These are phyloP conservation scores for Cercospora canescens DNA, from an alignment of 2,329 filamentous ascomycete species.

Conservation along the genomic window DNA sequence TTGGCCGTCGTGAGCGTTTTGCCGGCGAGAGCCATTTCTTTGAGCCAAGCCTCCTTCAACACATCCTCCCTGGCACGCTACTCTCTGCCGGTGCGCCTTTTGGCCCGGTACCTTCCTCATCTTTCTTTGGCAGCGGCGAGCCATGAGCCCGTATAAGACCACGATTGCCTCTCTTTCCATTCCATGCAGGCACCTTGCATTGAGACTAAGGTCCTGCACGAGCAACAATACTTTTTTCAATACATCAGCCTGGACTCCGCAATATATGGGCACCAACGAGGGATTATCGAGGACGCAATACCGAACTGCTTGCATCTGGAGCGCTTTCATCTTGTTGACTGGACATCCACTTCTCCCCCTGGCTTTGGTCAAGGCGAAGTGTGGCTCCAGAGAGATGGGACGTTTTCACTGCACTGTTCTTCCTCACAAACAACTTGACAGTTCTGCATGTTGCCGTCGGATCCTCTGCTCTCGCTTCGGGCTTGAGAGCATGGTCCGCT, in stretches of 20 bases:
- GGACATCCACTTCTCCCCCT: no score
- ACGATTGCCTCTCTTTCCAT: neutral
- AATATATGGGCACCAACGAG: neutral
- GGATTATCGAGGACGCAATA: neutral
- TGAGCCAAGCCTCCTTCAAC: neutral
- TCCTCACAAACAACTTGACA: no score
- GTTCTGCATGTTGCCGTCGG: no score
- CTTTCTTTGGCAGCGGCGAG: neutral
- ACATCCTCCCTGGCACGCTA: neutral
- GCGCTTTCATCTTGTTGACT: no score
- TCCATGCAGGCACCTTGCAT: neutral
- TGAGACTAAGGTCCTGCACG: neutral
- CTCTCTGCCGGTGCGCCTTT: neutral
- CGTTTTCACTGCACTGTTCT: neutral
- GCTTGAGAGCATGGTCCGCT: no score
- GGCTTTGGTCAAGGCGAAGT: no score
- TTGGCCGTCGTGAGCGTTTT: neutral
- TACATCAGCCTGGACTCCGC: neutral
- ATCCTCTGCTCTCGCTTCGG: no score
- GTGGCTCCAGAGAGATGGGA: neutral
- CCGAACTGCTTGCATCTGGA: neutral
- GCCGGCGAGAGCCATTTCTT: neutral
- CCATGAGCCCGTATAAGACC: neutral
- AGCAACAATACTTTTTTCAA: neutral
- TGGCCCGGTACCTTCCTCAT: neutral